phyloP scores from a whole-genome alignment of 495 filamentous ascomycete genomes.

The Penicillium cataractarum region DNA sequence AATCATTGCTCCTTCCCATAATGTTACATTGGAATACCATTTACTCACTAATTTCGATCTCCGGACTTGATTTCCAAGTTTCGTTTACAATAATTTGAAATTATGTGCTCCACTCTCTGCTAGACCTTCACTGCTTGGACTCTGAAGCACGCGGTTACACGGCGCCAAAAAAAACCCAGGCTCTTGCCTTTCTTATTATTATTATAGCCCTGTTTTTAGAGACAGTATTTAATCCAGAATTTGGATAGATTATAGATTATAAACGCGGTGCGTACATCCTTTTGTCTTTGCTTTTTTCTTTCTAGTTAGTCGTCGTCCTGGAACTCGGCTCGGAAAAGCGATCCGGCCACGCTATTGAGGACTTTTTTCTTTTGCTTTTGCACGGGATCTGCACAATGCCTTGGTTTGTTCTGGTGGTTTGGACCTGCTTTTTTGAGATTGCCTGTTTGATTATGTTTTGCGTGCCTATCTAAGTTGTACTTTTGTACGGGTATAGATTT shows the following conservation, averaged over 20 bases:
- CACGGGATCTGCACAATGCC: neutral
- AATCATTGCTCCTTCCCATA: neutral
- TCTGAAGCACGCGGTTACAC: constrained; percentile 4
- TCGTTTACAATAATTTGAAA: neutral
- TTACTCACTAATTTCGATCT: neutral
- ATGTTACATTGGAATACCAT: neutral
- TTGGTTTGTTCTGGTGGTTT: constrained; percentile 11
- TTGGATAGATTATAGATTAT: neutral
- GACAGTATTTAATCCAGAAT: no score
- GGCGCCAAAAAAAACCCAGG: neutral
- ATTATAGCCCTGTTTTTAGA: no score
- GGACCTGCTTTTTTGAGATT: neutral
- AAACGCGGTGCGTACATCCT: neutral
- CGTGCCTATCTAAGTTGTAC: neutral
- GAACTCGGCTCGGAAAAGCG: neutral
- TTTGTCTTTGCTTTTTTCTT: constrained; percentile 4
- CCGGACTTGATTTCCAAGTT: neutral
- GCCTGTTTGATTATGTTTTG: neutral
- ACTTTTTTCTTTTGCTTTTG: constrained; percentile 10
- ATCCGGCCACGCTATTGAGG: constrained; percentile 12
- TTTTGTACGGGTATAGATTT: neutral
- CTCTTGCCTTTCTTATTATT: neutral
- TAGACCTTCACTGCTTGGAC: neutral
- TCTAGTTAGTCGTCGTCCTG: constrained; percentile 3
- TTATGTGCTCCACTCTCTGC: neutral